Evolutionary conservation across 768 basidiomycete genomes (phyloP), one percentile per base, ranked within the genome.

Genomic region (Floccularia luteovirens): DNA sequence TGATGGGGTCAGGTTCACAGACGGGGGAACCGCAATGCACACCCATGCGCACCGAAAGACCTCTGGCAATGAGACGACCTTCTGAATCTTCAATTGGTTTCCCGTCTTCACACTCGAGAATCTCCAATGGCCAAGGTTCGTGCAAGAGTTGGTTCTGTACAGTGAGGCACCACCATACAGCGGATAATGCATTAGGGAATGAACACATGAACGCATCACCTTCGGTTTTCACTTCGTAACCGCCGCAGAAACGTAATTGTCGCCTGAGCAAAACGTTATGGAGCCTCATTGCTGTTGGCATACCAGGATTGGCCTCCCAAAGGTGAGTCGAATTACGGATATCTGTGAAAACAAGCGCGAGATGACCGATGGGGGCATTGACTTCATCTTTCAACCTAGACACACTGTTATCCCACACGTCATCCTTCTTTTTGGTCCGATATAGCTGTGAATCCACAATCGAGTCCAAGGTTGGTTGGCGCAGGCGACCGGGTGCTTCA

Each of bases 151-250:
- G 77, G 21, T 80, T 63, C 57, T 98, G 96, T 13, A 92, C 86
- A 22, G 76, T 79, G 52, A 96, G 67, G 48, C 83, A 84, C 87
- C 90, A 99, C 71, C 90, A 82, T 13, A 97, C 61, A 0, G 90
- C 96, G 0, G 86, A 74, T 1, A 90, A 69, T 10, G 90, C 76
- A 2, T 82, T 88, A 2, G 90, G 87, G 74, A 99, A 99, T 16
- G 94, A 90, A 39, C 92, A 92, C 88, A 99, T 93, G 69, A 99
- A 99, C 0, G 94, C 82, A 53, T 98, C 96, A 21, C 96, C 96
- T 80, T 99, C 96, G 8, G 96, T 99, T 64, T 99, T 99, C 54
- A 98, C 94, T 63, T 97, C 91, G 59, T 98, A 99, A 1, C 96
- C 96, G 21, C 92, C 92, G 51, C 92, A 93, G 30, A 85, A 70